phyloP scores from a whole-genome alignment of 495 filamentous ascomycete genomes.

The Penicillium parvum region DNA sequence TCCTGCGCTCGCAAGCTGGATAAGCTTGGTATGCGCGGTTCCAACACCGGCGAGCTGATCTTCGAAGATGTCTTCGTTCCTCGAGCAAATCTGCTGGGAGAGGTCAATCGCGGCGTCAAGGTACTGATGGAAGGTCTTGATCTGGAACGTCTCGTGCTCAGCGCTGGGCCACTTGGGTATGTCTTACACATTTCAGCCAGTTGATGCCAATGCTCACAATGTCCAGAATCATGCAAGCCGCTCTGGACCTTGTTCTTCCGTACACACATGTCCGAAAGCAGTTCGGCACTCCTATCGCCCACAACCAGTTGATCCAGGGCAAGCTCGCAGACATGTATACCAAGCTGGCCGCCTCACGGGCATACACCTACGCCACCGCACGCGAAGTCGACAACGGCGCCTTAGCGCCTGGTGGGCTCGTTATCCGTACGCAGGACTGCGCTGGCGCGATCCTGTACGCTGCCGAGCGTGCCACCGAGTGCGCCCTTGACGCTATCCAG shows the following conservation, averaged over 20 bases:
- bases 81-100: conserved; percentile 71
- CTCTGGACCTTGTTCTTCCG: conserved; percentile 80
- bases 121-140: conserved; percentile 97
- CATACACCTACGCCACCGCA: conserved; percentile 80
- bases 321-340: conserved; percentile 98
- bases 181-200: background rate
- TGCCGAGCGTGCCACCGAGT: conserved; percentile 88
- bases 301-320: conserved; percentile 91
- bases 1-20: conserved; percentile 87
- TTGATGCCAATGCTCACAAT: conserved; percentile 9
- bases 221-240: conserved; percentile 82
- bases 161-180: conserved; percentile 80
- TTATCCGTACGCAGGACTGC: conserved; percentile 82
- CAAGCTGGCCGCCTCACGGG: conserved; percentile 72
- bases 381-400: conserved; percentile 68
- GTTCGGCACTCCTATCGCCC: conserved; percentile 81
- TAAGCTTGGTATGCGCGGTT: conserved; percentile 97
- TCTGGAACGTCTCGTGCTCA: conserved; percentile 87
- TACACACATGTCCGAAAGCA: conserved; percentile 88
- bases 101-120: conserved; percentile 73
- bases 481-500: conserved; percentile 86
- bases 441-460: conserved; percentile 93
- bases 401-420: conserved; percentile 28
- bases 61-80: conserved; percentile 95
- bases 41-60: conserved; percentile 90